Conservation (phyloP, 345 rosid genomes). For the Bretschneidera sinensis region DNA sequence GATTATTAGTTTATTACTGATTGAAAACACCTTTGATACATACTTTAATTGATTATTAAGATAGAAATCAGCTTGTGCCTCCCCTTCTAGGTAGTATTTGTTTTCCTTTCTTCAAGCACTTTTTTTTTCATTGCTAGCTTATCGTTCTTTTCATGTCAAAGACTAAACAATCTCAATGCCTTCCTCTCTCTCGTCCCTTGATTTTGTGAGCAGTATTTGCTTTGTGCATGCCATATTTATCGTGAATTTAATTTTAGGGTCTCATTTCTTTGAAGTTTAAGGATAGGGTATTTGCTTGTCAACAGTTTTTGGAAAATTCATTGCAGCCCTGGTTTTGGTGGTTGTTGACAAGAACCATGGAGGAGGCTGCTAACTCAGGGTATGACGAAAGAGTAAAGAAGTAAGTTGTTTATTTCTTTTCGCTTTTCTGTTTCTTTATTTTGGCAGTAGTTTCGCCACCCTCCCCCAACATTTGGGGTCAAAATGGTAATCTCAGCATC, state of each 20-base stretch:
- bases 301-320: neutral
- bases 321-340: conserved; percentile 1
- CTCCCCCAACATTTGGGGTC: too few relatives aligned
- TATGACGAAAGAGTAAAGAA: conserved; percentile 23
- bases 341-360: conserved; percentile 19
- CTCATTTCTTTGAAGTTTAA: neutral
- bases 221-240: neutral
- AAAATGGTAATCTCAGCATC: too few relatives aligned
- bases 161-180: neutral
- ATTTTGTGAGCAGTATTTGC: neutral
- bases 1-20: too few relatives aligned
- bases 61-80: too few relatives aligned
- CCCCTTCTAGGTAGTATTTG: neutral
- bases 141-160: neutral
- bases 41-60: too few relatives aligned
- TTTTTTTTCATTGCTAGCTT: neutral
- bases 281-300: too few relatives aligned
- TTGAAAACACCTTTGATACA: too few relatives aligned
- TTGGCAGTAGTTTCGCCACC: too few relatives aligned
- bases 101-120: neutral
- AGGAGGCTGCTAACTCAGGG: conserved; percentile 6
- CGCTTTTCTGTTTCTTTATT: neutral
- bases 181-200: too few relatives aligned
- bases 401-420: conserved; percentile 21
- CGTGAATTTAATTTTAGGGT: too few relatives aligned